Evolutionary conservation across 2,329 filamentous ascomycete genomes (phyloP).

Genomic region (Lecanosticta acicola): DNA sequence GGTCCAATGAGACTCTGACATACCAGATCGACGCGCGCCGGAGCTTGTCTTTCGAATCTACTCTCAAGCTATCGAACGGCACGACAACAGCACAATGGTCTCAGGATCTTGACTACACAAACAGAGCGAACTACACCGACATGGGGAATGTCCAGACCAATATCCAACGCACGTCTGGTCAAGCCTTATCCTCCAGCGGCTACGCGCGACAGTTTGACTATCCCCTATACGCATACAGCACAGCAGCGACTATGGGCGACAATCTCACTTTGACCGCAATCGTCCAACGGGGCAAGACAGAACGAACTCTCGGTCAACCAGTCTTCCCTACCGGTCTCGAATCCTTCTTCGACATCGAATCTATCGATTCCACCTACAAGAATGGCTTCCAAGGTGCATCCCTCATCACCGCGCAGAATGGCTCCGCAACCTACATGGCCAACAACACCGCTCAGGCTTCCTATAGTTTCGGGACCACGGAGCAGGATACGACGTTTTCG

Average conservation of each 20-base stretch:
- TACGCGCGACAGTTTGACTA: slow-evolving; percentile 50
- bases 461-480: slow-evolving; percentile 51
- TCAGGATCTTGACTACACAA: slow-evolving; percentile 54
- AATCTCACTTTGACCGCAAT: slow-evolving; percentile 43
- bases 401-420: slow-evolving; percentile 52
- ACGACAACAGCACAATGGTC: slow-evolving; percentile 47
- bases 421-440: slow-evolving; percentile 52
- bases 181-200: slow-evolving; percentile 36
- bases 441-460: slow-evolving; percentile 43
- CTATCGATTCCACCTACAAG: background rate
- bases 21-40: slow-evolving; percentile 56
- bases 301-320: slow-evolving; percentile 41
- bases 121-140: slow-evolving; percentile 51
- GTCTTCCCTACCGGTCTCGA: slow-evolving; percentile 59
- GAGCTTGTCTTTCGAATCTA: slow-evolving; percentile 49
- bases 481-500: slow-evolving; percentile 54
- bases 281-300: slow-evolving; percentile 47
- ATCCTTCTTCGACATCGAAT: slow-evolving; percentile 40
- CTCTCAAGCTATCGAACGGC: slow-evolving; percentile 46
- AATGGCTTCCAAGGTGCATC: slow-evolving; percentile 35
- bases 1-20: slow-evolving; percentile 49
- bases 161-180: slow-evolving; percentile 48
- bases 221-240: slow-evolving; percentile 55
- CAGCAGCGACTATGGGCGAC: slow-evolving; percentile 39
- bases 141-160: slow-evolving; percentile 52